Evolutionary conservation across 2,329 filamentous ascomycete species (phyloP).

Genomic region (Leptographium galeiforme): DNA sequence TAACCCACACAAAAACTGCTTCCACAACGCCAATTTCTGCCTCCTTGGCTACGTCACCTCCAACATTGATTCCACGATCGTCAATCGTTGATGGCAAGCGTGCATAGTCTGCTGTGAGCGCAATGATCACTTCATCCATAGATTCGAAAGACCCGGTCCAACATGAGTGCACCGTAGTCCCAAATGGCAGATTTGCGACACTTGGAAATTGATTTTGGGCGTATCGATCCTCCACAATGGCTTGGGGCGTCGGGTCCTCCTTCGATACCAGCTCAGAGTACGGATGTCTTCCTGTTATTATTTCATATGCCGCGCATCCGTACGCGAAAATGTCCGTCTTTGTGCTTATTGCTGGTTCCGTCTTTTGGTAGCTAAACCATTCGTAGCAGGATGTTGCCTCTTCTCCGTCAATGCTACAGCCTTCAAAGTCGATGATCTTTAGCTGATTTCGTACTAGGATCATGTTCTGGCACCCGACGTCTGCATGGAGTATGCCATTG

Average conservation of each 20-base stretch:
- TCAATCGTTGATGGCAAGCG: too few relatives aligned
- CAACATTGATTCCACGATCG: too few relatives aligned
- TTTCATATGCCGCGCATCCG: not conserved
- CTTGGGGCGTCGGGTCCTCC: not conserved
- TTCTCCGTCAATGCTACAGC: not conserved
- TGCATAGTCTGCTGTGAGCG: slow-evolving; percentile 7
- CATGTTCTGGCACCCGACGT: not conserved
- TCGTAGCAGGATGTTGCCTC: not conserved
- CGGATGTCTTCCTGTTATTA: not conserved
- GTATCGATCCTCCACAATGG: not conserved
- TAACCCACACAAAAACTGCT: too few relatives aligned
- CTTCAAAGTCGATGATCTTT: not conserved
- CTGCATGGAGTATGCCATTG: not conserved
- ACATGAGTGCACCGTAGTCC: not conserved
- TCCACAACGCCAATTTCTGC: too few relatives aligned
- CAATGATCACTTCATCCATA: not conserved
- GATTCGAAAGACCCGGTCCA: not conserved
- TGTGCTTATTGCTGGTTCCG: not conserved
- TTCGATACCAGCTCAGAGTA: not conserved
- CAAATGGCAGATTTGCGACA: not conserved
- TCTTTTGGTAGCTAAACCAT: not conserved
- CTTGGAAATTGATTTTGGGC: not conserved
- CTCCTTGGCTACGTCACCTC: too few relatives aligned
- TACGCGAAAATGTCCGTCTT: not conserved
- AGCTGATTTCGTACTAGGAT: not conserved